Evolutionary conservation across 192 early-diverging fungal species (phyloP), one percentile per base, ranked within the genome.

Genomic region (Mortierella claussenii): DNA sequence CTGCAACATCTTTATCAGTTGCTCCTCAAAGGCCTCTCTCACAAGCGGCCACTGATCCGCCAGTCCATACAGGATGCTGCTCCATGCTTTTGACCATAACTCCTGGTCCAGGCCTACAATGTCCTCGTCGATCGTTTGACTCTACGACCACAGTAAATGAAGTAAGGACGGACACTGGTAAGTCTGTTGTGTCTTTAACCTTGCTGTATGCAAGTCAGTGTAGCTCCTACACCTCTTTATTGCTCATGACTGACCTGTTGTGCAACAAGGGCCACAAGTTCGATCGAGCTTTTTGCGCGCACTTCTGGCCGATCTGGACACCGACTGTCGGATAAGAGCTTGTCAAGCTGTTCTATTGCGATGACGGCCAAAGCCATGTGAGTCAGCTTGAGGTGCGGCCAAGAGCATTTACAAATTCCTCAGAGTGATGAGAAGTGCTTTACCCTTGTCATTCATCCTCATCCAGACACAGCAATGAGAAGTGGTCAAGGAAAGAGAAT

Each of bases 41-140:
- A 71, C 69, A 20, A 71, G 53, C 3, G 60, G 69, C 69, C 69
- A 71, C 1, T 71, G 54, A 17, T 71, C 69, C 1, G 33, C 34
- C 27, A 71, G 30, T 11, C 69, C 55, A 21, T 31, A 13, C 20
- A 51, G 10, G 18, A 71, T 64, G 2, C 53, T 54, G 10, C 34
- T 26, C 60, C 69, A 71, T 45, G 60, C 53, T 17, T 51, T 46
- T 51, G 15, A 20, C 42, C 62, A 54, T 45, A 20, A 4, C 43
- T n/a, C n/a, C n/a, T n/a, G n/a, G n/a, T n/a, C n/a, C n/a, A n/a
- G n/a, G n/a, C n/a, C n/a, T n/a, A n/a, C n/a, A n/a, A n/a, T n/a
- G n/a, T n/a, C n/a, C n/a, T n/a, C n/a, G n/a, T n/a, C n/a, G n/a
- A n/a, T n/a, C n/a, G n/a, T n/a, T n/a, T n/a, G n/a, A n/a, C n/a